These are phyloP conservation scores for Phanerochaete carnosa DNA, from an alignment of 768 basidiomycete species.

Conservation along the genomic window DNA sequence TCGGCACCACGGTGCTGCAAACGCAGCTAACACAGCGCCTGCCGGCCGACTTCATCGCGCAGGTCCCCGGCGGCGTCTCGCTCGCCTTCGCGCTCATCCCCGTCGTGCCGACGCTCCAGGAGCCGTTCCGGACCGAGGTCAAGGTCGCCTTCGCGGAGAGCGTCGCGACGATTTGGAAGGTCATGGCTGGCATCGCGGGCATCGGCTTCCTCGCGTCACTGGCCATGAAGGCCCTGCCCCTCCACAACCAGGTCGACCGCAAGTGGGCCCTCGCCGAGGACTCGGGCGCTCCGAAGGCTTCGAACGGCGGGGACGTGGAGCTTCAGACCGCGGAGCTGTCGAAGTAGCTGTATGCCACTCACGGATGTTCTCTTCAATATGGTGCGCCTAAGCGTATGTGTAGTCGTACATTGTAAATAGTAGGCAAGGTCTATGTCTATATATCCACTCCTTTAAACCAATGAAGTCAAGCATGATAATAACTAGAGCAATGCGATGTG, in stretches of 20 bases:
- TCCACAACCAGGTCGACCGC: slow-evolving; percentile 25
- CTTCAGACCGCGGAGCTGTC: not conserved
- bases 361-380: too few species aligned
- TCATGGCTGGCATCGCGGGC: slow-evolving; percentile 25
- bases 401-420: too few species aligned
- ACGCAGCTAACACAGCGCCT: slow-evolving; percentile 43
- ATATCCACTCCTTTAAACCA: too few species aligned
- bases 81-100: slow-evolving; percentile 47
- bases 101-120: slow-evolving; percentile 30
- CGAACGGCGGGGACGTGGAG: not conserved
- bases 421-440: too few species aligned
- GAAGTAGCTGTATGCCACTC: too few species aligned
- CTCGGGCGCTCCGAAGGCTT: not conserved
- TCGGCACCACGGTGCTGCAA: slow-evolving; percentile 49
- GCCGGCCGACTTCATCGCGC: slow-evolving; percentile 33
- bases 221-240: slow-evolving; percentile 22
- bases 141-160: slow-evolving; percentile 29
- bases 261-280: slow-evolving; percentile 20
- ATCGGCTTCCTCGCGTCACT: slow-evolving; percentile 23
- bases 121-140: slow-evolving; percentile 25
- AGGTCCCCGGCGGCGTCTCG: slow-evolving; percentile 31
- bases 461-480: too few species aligned
- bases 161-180: slow-evolving; percentile 27
- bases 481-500: too few species aligned
- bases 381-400: too few species aligned